Percentiles rank a stretch among this genome's conserved stretches.
phyloP scores from a whole-genome alignment of 2,329 filamentous ascomycete species.

The Xenoacremonium recifei region DNA sequence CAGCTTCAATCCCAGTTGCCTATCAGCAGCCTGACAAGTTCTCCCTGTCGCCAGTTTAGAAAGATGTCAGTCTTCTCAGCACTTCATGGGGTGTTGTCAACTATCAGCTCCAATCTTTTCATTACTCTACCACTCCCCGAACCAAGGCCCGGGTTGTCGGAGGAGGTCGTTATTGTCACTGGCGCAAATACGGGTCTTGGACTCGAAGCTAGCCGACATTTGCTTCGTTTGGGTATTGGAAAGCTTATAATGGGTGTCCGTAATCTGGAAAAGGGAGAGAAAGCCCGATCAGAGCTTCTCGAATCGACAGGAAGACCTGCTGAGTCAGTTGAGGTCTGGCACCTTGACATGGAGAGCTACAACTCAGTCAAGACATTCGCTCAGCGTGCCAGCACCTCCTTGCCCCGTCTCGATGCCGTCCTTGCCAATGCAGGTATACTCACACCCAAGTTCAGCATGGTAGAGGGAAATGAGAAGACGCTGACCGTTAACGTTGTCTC shows the following conservation, averaged over 20 bases:
- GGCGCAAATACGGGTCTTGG: slow-evolving; percentile 42
- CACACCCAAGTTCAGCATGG: slow-evolving; percentile 32
- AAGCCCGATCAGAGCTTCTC: slow-evolving; percentile 34
- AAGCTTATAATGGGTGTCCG: slow-evolving; percentile 39
- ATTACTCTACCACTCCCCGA: slow-evolving; percentile 21
- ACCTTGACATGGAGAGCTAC: slow-evolving; percentile 46
- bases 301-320: slow-evolving; percentile 2
- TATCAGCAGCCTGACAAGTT: no score
- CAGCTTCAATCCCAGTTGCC: no score
- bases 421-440: slow-evolving; percentile 44
- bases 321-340: slow-evolving; percentile 42
- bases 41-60: no score
- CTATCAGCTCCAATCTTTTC: slow-evolving; percentile 17
- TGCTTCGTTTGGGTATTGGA: slow-evolving; percentile 28
- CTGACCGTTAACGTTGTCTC: slow-evolving; percentile 35
- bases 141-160: slow-evolving; percentile 15
- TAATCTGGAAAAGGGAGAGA: slow-evolving; percentile 37
- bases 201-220: slow-evolving; percentile 34
- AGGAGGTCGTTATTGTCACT: slow-evolving; percentile 36
- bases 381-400: slow-evolving; percentile 8
- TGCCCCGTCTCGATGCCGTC: slow-evolving; percentile 42
- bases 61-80: slow-evolving; percentile 14
- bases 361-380: slow-evolving; percentile 42
- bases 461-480: slow-evolving; percentile 47
- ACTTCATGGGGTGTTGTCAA: slow-evolving; percentile 10